These are phyloP conservation scores for Trichodelitschia bisporula DNA, from an alignment of 495 filamentous ascomycete species.

Conservation along the genomic window DNA sequence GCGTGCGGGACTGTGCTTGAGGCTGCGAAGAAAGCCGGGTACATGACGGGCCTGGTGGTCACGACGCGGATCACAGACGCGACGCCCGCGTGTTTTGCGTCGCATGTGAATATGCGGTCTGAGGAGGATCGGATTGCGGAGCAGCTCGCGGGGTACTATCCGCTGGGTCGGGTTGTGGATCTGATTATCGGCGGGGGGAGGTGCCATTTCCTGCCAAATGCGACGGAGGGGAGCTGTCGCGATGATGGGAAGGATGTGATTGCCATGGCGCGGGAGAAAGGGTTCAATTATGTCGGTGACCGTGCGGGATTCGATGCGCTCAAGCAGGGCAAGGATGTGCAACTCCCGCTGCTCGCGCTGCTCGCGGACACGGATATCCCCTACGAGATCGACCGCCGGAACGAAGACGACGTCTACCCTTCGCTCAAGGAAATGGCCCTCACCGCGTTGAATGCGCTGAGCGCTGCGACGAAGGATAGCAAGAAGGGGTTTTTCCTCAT, in stretches of 20 bases:
- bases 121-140: constrained; percentile 81
- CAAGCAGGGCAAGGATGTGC: constrained; percentile 37
- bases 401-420: constrained; percentile 56
- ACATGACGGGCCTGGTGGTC: constrained; percentile 81
- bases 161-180: constrained; percentile 68
- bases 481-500: constrained; percentile 95
- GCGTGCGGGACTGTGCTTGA: constrained; percentile 90
- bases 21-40: constrained; percentile 75
- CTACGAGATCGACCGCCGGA: constrained; percentile 70
- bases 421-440: constrained; percentile 79
- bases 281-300: constrained; percentile 53
- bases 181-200: constrained; percentile 79
- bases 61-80: constrained; percentile 92
- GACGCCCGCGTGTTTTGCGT: constrained; percentile 87
- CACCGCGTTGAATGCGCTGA: constrained; percentile 53
- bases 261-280: constrained; percentile 40
- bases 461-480: constrained; percentile 57
- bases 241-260: constrained; percentile 45
- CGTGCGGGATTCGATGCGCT: constrained; percentile 58
- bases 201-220: constrained; percentile 78
- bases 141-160: constrained; percentile 68
- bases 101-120: constrained; percentile 53
- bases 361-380: constrained; percentile 71
- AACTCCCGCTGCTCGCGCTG: constrained; percentile 67
- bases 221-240: constrained; percentile 51